Evolutionary conservation across 495 filamentous ascomycete species (phyloP).

Genomic region (Aspergillus haitiensis): DNA sequence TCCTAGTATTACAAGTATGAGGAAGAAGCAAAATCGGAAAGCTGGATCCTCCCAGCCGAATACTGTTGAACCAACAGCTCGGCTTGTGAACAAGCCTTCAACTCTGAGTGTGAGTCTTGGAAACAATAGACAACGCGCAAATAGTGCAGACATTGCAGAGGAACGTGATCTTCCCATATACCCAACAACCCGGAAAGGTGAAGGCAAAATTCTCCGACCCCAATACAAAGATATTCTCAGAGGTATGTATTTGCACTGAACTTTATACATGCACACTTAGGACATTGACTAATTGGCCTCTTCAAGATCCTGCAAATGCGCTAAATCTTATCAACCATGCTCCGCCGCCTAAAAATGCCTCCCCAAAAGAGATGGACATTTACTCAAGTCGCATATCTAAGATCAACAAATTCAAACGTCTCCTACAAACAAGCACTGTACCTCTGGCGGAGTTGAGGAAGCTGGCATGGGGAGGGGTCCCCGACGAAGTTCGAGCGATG

Average conservation of each 20-base stretch:
- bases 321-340: constrained; percentile 92
- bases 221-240: constrained; percentile 96
- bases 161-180: constrained; percentile 86
- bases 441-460: constrained; percentile 78
- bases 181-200: constrained; percentile 79
- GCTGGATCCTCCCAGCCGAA: constrained; percentile 46
- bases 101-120: constrained; percentile 37
- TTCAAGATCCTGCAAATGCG: constrained; percentile 85
- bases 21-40: constrained; percentile 62
- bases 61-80: constrained; percentile 46
- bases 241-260: constrained; percentile 43
- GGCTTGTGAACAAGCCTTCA: constrained; percentile 28
- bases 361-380: constrained; percentile 80
- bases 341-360: constrained; percentile 68
- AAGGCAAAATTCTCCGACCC: constrained; percentile 92
- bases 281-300: not conserved
- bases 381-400: constrained; percentile 85
- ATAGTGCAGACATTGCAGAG: constrained; percentile 89
- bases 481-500: constrained; percentile 94
- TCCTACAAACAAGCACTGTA: constrained; percentile 88
- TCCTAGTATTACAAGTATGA: constrained; percentile 85
- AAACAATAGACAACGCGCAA: constrained; percentile 52
- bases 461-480: constrained; percentile 89
- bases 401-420: constrained; percentile 98
- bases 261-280: constrained; percentile 15